phyloP scores from a whole-genome alignment of 768 basidiomycete species.

The Suillus clintonianus region DNA sequence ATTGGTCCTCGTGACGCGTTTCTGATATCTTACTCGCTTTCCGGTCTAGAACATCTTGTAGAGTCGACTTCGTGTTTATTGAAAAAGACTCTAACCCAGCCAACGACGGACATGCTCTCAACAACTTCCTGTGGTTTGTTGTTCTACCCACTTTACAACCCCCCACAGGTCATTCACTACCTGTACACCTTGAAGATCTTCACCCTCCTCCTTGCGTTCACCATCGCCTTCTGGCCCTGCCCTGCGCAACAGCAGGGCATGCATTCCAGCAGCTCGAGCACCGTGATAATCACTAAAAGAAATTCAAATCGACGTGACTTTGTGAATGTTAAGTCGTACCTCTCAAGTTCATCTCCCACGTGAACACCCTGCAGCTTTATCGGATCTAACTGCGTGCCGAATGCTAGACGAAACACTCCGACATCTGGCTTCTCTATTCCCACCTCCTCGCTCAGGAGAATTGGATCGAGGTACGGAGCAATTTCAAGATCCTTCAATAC shows the following conservation, averaged over 20 bases:
- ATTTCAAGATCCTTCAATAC: constrained; percentile 65
- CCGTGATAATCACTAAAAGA: constrained; percentile 64
- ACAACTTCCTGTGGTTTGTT: constrained; percentile 1
- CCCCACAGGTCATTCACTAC: constrained; percentile 40
- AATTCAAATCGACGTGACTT: constrained; percentile 4
- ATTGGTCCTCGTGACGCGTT: not conserved
- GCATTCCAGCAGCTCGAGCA: constrained; percentile 54
- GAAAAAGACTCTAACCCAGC: not conserved
- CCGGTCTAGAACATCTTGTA: not conserved
- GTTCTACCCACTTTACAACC: constrained; percentile 40
- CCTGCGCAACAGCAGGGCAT: constrained; percentile 59
- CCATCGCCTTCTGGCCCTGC: constrained; percentile 48
- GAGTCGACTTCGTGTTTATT: not conserved
- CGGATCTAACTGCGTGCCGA: constrained; percentile 14
- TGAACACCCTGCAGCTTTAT: constrained; percentile 46
- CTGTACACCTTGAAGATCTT: constrained; percentile 41
- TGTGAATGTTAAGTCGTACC: constrained; percentile 41
- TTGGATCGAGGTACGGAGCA: constrained; percentile 46
- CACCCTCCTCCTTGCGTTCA: constrained; percentile 42
- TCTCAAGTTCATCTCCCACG: constrained; percentile 72
- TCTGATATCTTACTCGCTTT: not conserved
- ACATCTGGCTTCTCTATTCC: constrained; percentile 67
- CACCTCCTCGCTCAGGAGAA: constrained; percentile 72
- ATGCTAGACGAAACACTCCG: constrained; percentile 56
- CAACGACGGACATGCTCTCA: not conserved